Base-by-base conservation (phyloP, 257 asterid genomes). In the Osmanthus fragrans region DNA sequence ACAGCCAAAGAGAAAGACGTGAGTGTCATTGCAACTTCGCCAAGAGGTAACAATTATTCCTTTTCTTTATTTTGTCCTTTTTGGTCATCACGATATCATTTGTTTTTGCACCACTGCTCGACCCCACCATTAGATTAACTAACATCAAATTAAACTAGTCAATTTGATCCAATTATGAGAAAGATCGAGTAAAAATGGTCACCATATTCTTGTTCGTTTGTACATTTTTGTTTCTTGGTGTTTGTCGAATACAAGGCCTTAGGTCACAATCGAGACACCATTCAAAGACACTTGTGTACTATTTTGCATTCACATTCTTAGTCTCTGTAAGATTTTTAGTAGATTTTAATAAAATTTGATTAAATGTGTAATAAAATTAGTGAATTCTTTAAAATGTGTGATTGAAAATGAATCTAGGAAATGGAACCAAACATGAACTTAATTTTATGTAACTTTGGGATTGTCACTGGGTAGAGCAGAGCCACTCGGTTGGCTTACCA, bases 11-110 rank as follows among this genome's bases (percentile, higher is more conserved):
- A 89, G 30, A 88, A 82, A 82, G 90, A 85, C 40, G 72, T 56
- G 12, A 70, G 42, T 67, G 37, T 82, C 65, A 64, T 80, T 40
- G 80, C 90, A 60, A 81, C 81, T 84, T 89, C 97, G 74, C 86
- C 87, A 9, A 84, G 82, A 85, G 91, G 97, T 91, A 76, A 63
- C 34, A 32, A 63, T 27, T 63, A 25, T 8, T 1, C 30, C 12
- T 25, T 3, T 21, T 9, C 23, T 56, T 56, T 54, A 18, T 56
- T 21, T 29, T 29, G 16, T 49, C 40, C 13, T 23, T 45, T 72
- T 42, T 29, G 5, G 69, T 32, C 6, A 4, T 32, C 19, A 8
- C 6, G 18, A 27, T 11, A 27, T 23, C 66, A 23, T 58, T 8
- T 56, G 65, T 7, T n/a, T n/a, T 56, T 56, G 11, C 29, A 21